Base-by-base conservation (phyloP, 1,139 yeast genomes). In the Taphrina flavorubra region DNA sequence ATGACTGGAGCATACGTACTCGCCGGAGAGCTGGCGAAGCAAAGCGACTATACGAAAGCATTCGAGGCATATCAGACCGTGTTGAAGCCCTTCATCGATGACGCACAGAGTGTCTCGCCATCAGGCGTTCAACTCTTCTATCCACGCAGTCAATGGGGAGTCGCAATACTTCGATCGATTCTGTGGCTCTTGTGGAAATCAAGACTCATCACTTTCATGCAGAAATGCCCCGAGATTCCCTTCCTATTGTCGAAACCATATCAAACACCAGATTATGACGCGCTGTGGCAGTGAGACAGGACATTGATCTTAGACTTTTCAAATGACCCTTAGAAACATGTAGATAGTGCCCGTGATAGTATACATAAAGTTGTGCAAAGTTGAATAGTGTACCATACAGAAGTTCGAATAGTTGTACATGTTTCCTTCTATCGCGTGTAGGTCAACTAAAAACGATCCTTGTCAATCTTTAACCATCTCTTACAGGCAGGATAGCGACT, bases 51-150 rank as follows among this genome's bases (percentile, higher is more conserved):
- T 6, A 8, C 18, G 6, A 2, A 8, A 1, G 65, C 65, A 6
- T 42, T 61, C 46, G 46, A 39, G n/a, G 40, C 49, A 1, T 61
- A 61, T 14, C 51, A 61, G 46, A 20, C n/a, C 4, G 20, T 6
- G 16, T n/a, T 51, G 14, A 39, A 40, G 11, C 55, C 44, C n/a
- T 61, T 51, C 51, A 55, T 61, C 16, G 58, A 61, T 1, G 51
- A 51, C 10, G 56, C 49, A 6, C 65, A 61, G 42, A 37, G 44
- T 16, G 61, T 71, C 16, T 68, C 70, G 49, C 70, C 60, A 1
- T n/a, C 31, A 10, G 31, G 36, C 20, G 20, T 40, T 6, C 44
- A 37, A 34, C 10, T 56, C 36, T 8, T 40, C 14, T 39, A 56
- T 16, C 60, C 60, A 6, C 34, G 16, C 8, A 39, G 34, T 16